Evolutionary conservation across 495 filamentous ascomycete genomes (phyloP).

Genomic region (Friedmanniomyces simplex): DNA sequence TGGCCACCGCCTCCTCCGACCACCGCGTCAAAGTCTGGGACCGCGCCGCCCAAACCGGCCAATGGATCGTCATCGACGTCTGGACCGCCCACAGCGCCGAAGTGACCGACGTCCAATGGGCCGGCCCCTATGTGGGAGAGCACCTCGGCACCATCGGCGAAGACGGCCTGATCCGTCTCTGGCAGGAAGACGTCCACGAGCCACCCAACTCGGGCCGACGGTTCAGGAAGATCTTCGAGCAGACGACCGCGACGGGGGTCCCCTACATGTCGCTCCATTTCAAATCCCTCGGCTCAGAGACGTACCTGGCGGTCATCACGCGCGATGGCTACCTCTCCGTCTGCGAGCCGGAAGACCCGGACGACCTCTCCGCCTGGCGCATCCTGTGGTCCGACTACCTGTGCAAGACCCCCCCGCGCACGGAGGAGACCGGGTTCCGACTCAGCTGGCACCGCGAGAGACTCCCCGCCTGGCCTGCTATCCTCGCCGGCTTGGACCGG

Average conservation of each 20-base stretch:
- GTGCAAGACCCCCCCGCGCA: slow-evolving; percentile 48
- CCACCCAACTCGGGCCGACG: slow-evolving; percentile 60
- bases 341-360: slow-evolving; percentile 78
- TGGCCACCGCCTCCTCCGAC: slow-evolving; percentile 83
- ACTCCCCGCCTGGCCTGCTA: slow-evolving; percentile 62
- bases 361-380: slow-evolving; percentile 66
- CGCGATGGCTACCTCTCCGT: slow-evolving; percentile 69
- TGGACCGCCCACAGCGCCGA: slow-evolving; percentile 90
- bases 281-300: slow-evolving; percentile 58
- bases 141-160: slow-evolving; percentile 63
- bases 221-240: slow-evolving; percentile 55
- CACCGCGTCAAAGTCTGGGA: slow-evolving; percentile 92
- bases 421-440: slow-evolving; percentile 79
- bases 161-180: slow-evolving; percentile 79
- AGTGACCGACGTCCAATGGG: slow-evolving; percentile 85
- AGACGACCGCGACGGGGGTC: slow-evolving; percentile 46
- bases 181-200: slow-evolving; percentile 76
- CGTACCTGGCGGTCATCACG: slow-evolving; percentile 74
- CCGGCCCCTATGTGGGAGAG: slow-evolving; percentile 52
- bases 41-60: slow-evolving; percentile 54
- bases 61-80: slow-evolving; percentile 69
- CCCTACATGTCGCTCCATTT: slow-evolving; percentile 72
- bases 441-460: slow-evolving; percentile 78
- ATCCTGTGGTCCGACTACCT: slow-evolving; percentile 62
- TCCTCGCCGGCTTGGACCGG: slow-evolving; percentile 62